These are phyloP conservation scores for Penicillium longicatenatum DNA, from an alignment of 495 filamentous ascomycete species.

Conservation along the genomic window DNA sequence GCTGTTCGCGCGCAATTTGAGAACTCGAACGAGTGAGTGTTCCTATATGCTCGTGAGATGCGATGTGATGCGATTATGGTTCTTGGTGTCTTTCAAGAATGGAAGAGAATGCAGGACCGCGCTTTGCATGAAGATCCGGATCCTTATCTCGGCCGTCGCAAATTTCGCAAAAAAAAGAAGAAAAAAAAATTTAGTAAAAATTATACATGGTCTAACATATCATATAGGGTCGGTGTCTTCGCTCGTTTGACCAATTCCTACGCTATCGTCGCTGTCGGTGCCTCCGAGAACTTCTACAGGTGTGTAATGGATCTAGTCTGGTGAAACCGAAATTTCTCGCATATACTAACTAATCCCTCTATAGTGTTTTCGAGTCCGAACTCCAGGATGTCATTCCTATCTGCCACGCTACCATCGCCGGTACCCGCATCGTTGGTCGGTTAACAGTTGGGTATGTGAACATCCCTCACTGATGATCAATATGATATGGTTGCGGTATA, in stretches of 20 bases:
- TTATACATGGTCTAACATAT: constrained; percentile 2
- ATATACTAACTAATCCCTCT: constrained; percentile 2
- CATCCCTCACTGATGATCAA: neutral
- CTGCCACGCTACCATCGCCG: constrained; percentile 95
- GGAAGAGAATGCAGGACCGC: neutral
- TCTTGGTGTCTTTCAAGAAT: neutral
- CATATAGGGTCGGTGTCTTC: constrained; percentile 87
- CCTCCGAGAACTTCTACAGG: constrained; percentile 98
- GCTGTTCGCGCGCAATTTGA: constrained; percentile 91
- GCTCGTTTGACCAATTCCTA: constrained; percentile 95
- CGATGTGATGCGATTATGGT: neutral
- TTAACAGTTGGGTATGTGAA: constrained; percentile 84
- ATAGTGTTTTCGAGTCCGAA: constrained; percentile 89
- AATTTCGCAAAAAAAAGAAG: neutral
- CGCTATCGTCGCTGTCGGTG: constrained; percentile 87
- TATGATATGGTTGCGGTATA: neutral
- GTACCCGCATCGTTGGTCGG: constrained; percentile 91
- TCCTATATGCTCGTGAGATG: neutral
- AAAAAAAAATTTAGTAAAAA: neutral
- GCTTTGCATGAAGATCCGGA: neutral
- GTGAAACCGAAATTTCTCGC: neutral
- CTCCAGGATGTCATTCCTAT: constrained; percentile 97
- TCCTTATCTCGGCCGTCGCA: neutral
- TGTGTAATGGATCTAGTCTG: constrained; percentile 26
- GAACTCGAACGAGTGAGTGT: constrained; percentile 92